Conservation (phyloP, 2,329 filamentous ascomycete genomes). For the Cercospora brassicicola region DNA sequence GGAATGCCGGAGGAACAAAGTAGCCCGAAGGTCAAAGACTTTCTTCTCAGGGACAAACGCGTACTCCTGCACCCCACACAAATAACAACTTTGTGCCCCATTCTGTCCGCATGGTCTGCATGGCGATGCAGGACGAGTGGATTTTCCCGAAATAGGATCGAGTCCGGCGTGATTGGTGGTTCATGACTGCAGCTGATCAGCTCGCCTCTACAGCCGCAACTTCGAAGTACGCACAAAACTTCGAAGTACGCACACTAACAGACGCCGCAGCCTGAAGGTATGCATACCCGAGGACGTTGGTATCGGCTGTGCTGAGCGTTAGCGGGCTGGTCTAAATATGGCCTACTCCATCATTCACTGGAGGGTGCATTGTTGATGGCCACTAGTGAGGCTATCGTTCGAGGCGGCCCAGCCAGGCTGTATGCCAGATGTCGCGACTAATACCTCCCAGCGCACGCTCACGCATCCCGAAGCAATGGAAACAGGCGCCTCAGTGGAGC, state of each 20-base stretch:
- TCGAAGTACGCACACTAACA: neutral
- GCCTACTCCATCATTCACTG: neutral
- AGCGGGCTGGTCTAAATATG: neutral
- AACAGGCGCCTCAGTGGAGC: neutral
- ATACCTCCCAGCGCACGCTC: neutral
- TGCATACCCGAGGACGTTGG: neutral
- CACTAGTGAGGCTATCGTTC: neutral
- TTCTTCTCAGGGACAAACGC: neutral
- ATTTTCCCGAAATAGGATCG: neutral
- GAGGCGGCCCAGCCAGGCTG: neutral
- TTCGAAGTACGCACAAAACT: neutral
- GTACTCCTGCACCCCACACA: neutral
- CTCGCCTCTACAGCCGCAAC: neutral
- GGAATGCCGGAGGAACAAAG: neutral
- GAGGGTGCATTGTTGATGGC: neutral
- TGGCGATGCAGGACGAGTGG: neutral
- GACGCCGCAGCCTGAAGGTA: neutral
- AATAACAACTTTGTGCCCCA: neutral
- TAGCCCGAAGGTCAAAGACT: neutral
- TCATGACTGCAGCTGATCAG: neutral
- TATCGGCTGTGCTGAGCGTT: neutral
- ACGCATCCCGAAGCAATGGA: neutral
- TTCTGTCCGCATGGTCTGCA: neutral
- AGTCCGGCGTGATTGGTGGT: neutral
- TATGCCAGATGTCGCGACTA: neutral